Evolutionary conservation across 306 rosid species (phyloP).

Genomic region (Vachellia pachyceras): DNA sequence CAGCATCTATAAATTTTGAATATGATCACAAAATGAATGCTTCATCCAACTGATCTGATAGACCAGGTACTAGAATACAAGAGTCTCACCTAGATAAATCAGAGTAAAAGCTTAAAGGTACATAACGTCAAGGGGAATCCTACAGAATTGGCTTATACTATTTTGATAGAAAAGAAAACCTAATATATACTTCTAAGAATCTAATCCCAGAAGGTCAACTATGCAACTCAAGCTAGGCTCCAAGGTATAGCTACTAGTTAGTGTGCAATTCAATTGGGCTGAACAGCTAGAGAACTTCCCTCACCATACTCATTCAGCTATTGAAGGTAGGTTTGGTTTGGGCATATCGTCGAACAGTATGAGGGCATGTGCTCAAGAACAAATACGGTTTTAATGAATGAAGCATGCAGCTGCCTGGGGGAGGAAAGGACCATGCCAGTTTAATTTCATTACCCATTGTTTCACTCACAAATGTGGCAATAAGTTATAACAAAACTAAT

Average conservation of each 20-base stretch:
- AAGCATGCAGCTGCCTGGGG: constrained; percentile 38
- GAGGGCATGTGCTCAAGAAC: constrained; percentile 39
- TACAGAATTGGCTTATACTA: too few relatives aligned
- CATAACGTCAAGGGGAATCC: too few relatives aligned
- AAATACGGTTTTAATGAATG: constrained; percentile 36
- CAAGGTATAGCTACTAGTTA: constrained; percentile 48
- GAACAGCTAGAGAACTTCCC: constrained; percentile 50
- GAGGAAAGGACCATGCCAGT: not conserved
- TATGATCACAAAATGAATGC: constrained; percentile 56
- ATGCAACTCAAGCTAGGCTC: constrained; percentile 61
- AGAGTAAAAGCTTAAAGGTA: too few relatives aligned
- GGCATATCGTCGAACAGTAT: constrained; percentile 68
- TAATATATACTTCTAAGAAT: too few relatives aligned
- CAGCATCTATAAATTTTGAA: not conserved
- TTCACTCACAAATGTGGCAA: not conserved
- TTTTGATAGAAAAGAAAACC: too few relatives aligned
- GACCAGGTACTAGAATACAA: constrained; percentile 13
- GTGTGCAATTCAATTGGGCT: constrained; percentile 38
- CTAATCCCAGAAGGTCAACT: constrained; percentile 60
- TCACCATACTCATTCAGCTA: constrained; percentile 44
- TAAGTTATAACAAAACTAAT: not conserved
- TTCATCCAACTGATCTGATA: constrained; percentile 41
- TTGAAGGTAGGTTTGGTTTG: constrained; percentile 54
- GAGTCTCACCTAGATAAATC: too few relatives aligned
- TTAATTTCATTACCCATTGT: not conserved